Base-by-base conservation (phyloP, 2,329 filamentous ascomycete species). In the Aspergillus quadricinctus region DNA sequence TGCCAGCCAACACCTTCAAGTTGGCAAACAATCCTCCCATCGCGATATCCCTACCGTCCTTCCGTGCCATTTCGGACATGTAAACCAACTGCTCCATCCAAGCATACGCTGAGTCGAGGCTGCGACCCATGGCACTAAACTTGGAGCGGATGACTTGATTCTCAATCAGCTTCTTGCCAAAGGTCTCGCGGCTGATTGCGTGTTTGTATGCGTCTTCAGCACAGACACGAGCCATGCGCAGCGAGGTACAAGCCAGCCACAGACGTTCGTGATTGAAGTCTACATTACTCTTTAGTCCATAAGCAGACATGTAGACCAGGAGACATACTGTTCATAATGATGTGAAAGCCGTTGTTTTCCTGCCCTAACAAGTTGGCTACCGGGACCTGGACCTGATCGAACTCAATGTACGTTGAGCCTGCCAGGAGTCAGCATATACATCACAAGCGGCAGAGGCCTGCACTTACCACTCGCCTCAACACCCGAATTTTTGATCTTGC, bases 321-420 rank as follows among this genome's bases (percentile, higher is more conserved):
- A 28, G 28, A 28, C 28, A 28, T 28, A 66, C 65, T 93, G 73
- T 82, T 84, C 66, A 93, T 79, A 65, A 93, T 90, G 35, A 93
- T 88, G 54, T 86, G 66, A 93, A 91, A 3, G 89, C 90, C 75
- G 90, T 43, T 2, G n/a, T 43, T 43, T 19, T 19, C 89, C 69
- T 88, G 77, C 55, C 90, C 89, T 9, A 94, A 78, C 9, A 93
- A 77, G 72, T 92, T 86, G 68, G 84, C 81, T 0, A 83, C 86
- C 0, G 90, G 89, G 0, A 93, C 89, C 76, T 90, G 89, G 69
- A 91, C 89, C 61, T 92, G 87, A 72, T 92, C 88, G 71, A 90
- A 92, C 51, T 89, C 89, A 65, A 93, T 82, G 70, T 84, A 92
- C 3, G 88, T 83, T 0, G 89, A 67, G 2, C 64, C 63, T 66